Evolutionary conservation across 257 asterid genomes (phyloP).

Genomic region (Solanum appendiculatum): DNA sequence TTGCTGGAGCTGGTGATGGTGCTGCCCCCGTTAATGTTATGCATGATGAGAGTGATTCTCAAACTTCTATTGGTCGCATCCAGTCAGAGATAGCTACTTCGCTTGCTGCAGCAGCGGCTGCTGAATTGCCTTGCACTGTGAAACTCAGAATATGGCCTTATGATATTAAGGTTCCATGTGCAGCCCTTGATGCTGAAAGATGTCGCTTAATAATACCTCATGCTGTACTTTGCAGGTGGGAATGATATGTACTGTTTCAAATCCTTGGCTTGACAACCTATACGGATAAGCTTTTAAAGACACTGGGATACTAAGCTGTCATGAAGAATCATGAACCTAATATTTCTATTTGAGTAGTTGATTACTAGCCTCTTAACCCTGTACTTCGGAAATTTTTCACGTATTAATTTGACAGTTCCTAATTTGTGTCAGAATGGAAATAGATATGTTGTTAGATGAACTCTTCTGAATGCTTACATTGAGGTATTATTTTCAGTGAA

Average conservation of each 20-base stretch:
- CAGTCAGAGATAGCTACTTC: conserved; percentile 85
- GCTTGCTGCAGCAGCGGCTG: conserved; percentile 87
- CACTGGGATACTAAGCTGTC: not conserved
- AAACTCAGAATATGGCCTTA: conserved; percentile 94
- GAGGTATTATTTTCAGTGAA: conserved; percentile 39
- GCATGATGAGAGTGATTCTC: conserved; percentile 39
- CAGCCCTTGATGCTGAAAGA: conserved; percentile 50
- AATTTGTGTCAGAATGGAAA: not conserved
- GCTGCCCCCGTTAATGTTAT: conserved; percentile 31
- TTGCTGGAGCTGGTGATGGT: conserved; percentile 34
- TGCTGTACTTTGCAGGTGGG: conserved; percentile 94
- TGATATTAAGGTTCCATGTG: conserved; percentile 69
- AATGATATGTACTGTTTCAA: not conserved
- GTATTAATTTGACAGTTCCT: not conserved
- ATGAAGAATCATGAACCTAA: not conserved
- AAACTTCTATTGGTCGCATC: conserved; percentile 50
- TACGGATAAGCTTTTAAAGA: not conserved
- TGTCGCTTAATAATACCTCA: conserved; percentile 87
- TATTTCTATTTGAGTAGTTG: not conserved
- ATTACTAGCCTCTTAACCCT: not conserved
- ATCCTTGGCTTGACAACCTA: not conserved
- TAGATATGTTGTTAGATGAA: not conserved
- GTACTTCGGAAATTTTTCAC: not conserved
- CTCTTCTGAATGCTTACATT: not conserved
- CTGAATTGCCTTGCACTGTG: conserved; percentile 97